These are phyloP conservation scores for Bombardia bombarda DNA, from an alignment of 495 filamentous ascomycete species.

Conservation along the genomic window DNA sequence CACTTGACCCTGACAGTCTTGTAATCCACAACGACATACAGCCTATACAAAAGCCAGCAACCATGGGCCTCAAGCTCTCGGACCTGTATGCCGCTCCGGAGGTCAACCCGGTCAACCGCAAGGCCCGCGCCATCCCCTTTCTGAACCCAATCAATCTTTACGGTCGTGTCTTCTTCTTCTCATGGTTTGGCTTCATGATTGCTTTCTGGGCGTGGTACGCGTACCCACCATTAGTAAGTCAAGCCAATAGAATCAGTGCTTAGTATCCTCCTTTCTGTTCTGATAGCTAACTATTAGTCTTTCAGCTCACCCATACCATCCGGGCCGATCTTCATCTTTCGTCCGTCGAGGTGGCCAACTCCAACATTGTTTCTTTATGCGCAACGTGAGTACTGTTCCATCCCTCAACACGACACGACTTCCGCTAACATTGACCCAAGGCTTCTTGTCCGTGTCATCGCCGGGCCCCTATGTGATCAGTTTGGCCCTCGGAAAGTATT, in stretches of 20 bases:
- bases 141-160: slow-evolving; percentile 76
- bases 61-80: slow-evolving; percentile 39
- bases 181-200: slow-evolving; percentile 92
- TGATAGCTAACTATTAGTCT: background rate
- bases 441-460: slow-evolving; percentile 70
- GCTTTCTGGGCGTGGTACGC: slow-evolving; percentile 92
- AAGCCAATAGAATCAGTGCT: background rate
- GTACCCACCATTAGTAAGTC: slow-evolving; percentile 70
- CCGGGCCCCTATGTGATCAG: slow-evolving; percentile 77
- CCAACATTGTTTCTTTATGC: slow-evolving; percentile 79
- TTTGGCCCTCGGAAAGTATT: slow-evolving; percentile 81
- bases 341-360: slow-evolving; percentile 71
- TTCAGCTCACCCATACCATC: slow-evolving; percentile 66
- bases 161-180: slow-evolving; percentile 89
- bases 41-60: too few relatives aligned
- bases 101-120: slow-evolving; percentile 70
- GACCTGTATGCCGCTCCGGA: slow-evolving; percentile 51
- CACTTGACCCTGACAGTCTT: too few relatives aligned
- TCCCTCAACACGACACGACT: too few relatives aligned
- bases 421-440: slow-evolving; percentile 28
- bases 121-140: slow-evolving; percentile 72
- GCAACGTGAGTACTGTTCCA: slow-evolving; percentile 59
- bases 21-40: too few relatives aligned
- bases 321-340: slow-evolving; percentile 67
- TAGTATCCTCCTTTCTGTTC: background rate